Percentiles rank a stretch among this genome's conserved stretches.
These are phyloP conservation scores for Diaporthe eres DNA, from an alignment of 2,329 filamentous ascomycete genomes.

Conservation along the genomic window DNA sequence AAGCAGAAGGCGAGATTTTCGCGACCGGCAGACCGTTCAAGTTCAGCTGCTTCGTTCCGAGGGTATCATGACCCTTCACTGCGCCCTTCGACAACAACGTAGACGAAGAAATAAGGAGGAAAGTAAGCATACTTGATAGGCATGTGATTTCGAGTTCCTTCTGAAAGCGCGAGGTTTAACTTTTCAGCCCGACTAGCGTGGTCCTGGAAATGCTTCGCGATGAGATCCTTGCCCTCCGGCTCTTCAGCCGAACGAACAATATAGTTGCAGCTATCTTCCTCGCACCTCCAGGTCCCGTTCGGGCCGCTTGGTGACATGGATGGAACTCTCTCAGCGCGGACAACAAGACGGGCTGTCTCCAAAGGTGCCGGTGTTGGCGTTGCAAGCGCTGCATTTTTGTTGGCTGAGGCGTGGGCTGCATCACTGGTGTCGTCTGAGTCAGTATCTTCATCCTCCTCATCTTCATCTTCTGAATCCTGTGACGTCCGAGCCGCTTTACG, in stretches of 20 bases:
- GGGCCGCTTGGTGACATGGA: conserved; percentile 66
- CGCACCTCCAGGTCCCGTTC: conserved; percentile 76
- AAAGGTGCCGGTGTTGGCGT: conserved; percentile 41
- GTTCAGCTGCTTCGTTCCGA: not conserved
- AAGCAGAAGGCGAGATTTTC: not conserved
- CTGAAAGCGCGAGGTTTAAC: conserved; percentile 67
- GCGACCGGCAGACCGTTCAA: conserved; percentile 29
- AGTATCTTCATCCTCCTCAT: conserved; percentile 40
- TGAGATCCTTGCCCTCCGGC: conserved; percentile 66
- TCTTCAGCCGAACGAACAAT: conserved; percentile 74
- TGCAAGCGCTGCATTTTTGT: conserved; percentile 17
- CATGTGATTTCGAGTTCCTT: conserved; percentile 67
- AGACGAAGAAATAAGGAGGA: conserved; percentile 50
- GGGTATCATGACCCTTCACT: not conserved
- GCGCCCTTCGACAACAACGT: conserved; percentile 15
- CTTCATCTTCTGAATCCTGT: conserved; percentile 53
- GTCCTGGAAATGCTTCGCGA: conserved; percentile 72
- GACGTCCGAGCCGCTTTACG: conserved; percentile 53
- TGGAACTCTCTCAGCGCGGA: conserved; percentile 65
- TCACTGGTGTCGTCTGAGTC: conserved; percentile 44
- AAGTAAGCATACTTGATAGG: conserved; percentile 68
- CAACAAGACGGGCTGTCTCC: conserved; percentile 58
- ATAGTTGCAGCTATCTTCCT: conserved; percentile 74
- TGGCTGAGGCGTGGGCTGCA: conserved; percentile 24
- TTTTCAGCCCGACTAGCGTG: conserved; percentile 70